Percentiles rank a stretch among this genome's conserved stretches.
These are phyloP conservation scores for Suillus americanus DNA, from an alignment of 768 basidiomycete species.

Conservation along the genomic window DNA sequence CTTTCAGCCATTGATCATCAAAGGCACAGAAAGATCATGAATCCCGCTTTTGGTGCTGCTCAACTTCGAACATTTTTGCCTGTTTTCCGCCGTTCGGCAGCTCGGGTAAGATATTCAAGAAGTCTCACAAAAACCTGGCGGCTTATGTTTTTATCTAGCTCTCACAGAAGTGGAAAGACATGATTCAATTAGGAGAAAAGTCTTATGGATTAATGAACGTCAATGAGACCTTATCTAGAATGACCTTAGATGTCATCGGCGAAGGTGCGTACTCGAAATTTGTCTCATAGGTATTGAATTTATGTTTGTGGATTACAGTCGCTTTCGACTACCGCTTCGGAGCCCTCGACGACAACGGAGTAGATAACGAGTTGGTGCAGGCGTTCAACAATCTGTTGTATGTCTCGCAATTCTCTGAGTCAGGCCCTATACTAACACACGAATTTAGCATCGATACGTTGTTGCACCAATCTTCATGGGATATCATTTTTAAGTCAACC, in stretches of 20 bases:
- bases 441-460: conserved; percentile 21
- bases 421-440: neutral
- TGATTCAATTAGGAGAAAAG: conserved; percentile 7
- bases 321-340: conserved; percentile 26
- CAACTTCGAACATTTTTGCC: conserved; percentile 26
- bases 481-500: conserved; percentile 24
- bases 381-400: conserved; percentile 20
- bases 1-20: conserved; percentile 20
- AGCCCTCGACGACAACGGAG: conserved; percentile 13
- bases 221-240: conserved; percentile 17
- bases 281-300: neutral
- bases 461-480: conserved; percentile 20
- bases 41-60: conserved; percentile 25
- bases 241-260: conserved; percentile 31
- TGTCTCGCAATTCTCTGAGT: neutral
- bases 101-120: conserved; percentile 12
- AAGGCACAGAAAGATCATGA: conserved; percentile 31
- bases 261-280: conserved; percentile 17
- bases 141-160: conserved; percentile 17
- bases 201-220: conserved; percentile 19
- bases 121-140: neutral
- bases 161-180: conserved; percentile 22
- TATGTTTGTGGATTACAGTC: conserved; percentile 10
- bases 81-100: conserved; percentile 23
- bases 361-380: conserved; percentile 14